phyloP scores from a whole-genome alignment of 495 filamentous ascomycete genomes.

The Jackrogersella multiformis region DNA sequence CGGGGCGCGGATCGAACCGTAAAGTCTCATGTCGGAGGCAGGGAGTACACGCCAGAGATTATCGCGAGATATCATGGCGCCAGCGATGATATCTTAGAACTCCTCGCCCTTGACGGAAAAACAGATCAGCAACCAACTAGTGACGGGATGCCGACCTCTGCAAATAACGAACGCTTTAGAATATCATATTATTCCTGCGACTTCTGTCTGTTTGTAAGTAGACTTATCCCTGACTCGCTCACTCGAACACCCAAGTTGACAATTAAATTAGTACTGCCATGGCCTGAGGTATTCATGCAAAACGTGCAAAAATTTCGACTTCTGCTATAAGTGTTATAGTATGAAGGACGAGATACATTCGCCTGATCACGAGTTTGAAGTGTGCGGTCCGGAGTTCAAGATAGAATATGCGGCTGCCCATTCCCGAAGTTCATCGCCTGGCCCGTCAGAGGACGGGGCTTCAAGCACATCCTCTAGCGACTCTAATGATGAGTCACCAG shows the following conservation, averaged over 20 bases:
- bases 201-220: conserved; percentile 12
- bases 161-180: not conserved
- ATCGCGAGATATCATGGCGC: conserved; percentile 5
- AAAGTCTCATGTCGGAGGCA: not conserved
- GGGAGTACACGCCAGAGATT: conserved; percentile 13
- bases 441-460: not conserved
- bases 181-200: not conserved
- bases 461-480: not conserved
- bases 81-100: not conserved
- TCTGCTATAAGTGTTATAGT: conserved; percentile 23
- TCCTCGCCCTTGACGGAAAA: not conserved
- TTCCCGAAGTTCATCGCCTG: not conserved
- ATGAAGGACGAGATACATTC: not conserved
- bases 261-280: not conserved
- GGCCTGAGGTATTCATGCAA: conserved; percentile 5
- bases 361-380: not conserved
- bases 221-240: not conserved
- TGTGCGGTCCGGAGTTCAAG: not conserved
- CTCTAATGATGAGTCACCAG: not conserved
- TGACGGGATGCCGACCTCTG: not conserved
- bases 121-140: not conserved
- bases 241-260: not conserved
- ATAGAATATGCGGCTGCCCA: not conserved
- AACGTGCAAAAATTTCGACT: not conserved
- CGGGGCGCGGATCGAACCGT: conserved; percentile 23